These are phyloP conservation scores for Hymenoscyphus fraxineus DNA, from an alignment of 2,329 filamentous ascomycete genomes.

Conservation along the genomic window DNA sequence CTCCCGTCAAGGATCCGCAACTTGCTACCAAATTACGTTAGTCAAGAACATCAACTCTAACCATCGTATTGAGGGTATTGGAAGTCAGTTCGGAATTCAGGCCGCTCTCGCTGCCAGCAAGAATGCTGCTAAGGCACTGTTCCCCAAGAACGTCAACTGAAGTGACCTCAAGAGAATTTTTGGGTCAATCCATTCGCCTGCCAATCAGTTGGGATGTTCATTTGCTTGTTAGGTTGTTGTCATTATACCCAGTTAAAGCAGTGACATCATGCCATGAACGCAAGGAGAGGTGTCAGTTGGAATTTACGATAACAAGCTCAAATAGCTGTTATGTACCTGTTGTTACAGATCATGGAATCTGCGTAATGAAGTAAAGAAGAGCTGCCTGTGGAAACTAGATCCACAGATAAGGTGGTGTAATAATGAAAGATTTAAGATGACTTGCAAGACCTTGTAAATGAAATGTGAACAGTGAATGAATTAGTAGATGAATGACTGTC, in stretches of 20 bases:
- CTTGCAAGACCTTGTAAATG: background rate
- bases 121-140: slow-evolving; percentile 21
- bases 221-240: slow-evolving; percentile 7
- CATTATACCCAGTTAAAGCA: slow-evolving; percentile 3
- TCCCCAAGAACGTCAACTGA: slow-evolving; percentile 21
- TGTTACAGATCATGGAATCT: background rate
- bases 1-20: slow-evolving; percentile 70
- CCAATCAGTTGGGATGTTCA: slow-evolving; percentile 1
- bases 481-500: background rate
- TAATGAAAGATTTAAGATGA: background rate
- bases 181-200: background rate
- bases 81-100: slow-evolving; percentile 60
- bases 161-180: background rate
- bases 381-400: background rate
- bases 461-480: background rate
- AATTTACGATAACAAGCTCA: background rate
- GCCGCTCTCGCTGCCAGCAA: slow-evolving; percentile 51
- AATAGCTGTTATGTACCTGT: background rate
- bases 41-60: slow-evolving; percentile 83
- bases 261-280: background rate
- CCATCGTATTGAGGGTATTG: slow-evolving; percentile 69
- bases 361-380: background rate
- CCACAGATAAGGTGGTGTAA: background rate
- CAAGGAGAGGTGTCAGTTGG: background rate
- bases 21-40: slow-evolving; percentile 73